phyloP scores from a whole-genome alignment of 352 stramenopile genomes.

The Phytophthora pistaciae region DNA sequence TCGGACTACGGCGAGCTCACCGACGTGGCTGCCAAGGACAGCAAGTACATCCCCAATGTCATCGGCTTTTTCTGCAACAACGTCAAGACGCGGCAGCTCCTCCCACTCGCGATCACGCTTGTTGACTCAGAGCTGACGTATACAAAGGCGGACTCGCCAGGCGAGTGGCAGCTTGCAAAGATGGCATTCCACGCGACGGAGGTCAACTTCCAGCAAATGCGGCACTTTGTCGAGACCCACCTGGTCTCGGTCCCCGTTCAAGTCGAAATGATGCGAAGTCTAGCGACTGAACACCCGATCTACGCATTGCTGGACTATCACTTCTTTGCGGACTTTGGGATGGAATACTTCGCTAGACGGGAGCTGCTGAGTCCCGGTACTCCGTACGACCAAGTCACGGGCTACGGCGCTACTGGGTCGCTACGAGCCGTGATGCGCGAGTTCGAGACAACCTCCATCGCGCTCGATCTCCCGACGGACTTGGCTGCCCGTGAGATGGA shows the following conservation, averaged over 20 bases:
- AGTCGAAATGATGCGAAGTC: conserved; percentile 48
- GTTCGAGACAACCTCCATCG: conserved; percentile 32
- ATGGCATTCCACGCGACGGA: conserved; percentile 48
- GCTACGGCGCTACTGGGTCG: conserved; percentile 43
- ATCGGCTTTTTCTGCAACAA: conserved; percentile 52
- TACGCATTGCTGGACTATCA: conserved; percentile 53
- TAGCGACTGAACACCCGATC: conserved; percentile 42
- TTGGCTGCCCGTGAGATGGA: conserved; percentile 31
- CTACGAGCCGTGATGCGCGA: conserved; percentile 36
- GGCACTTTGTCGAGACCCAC: conserved; percentile 38
- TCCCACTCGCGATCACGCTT: conserved; percentile 46
- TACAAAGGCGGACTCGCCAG: conserved; percentile 32
- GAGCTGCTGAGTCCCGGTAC: conserved; percentile 39
- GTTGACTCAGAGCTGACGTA: conserved; percentile 32
- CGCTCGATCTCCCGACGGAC: conserved; percentile 30
- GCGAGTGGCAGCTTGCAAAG: conserved; percentile 49
- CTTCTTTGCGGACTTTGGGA: conserved; percentile 44
- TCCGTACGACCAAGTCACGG: conserved; percentile 45
- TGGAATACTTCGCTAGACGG: conserved; percentile 40
- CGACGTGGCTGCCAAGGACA: conserved; percentile 14
- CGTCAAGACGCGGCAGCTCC: conserved; percentile 17
- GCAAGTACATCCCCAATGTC: conserved; percentile 44
- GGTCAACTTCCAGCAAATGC: conserved; percentile 44
- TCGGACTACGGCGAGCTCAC: conserved; percentile 27
- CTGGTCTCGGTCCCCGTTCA: conserved; percentile 46